Percentiles rank a stretch among this genome's conserved stretches.
phyloP scores from a whole-genome alignment of 768 basidiomycete genomes.

The Suillus clintonianus region DNA sequence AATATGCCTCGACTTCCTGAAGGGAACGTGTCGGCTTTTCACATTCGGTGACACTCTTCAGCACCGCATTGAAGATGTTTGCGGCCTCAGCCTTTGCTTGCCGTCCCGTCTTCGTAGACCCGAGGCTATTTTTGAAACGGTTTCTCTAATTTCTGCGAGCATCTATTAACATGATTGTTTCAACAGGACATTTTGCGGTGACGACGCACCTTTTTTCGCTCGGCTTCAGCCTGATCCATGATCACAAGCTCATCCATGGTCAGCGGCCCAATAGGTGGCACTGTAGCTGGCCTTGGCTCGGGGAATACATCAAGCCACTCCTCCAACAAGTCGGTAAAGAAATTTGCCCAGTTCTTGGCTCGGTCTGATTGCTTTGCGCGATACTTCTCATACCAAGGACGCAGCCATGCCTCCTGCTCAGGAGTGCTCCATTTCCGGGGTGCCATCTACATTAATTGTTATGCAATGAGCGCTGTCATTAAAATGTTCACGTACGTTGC shows the following conservation, averaged over 20 bases:
- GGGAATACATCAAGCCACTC: background rate
- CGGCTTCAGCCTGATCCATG: background rate
- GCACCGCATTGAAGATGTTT: background rate
- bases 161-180: background rate
- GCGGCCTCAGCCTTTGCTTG: background rate
- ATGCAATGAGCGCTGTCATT: background rate
- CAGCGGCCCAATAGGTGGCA: background rate
- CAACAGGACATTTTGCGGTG: background rate
- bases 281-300: background rate
- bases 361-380: background rate
- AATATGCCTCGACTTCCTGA: background rate
- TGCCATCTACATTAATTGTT: background rate
- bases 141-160: background rate
- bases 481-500: background rate
- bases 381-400: background rate
- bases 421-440: background rate
- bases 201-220: background rate
- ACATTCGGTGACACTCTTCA: background rate
- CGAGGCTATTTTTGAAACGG: background rate
- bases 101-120: background rate
- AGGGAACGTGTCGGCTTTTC: background rate
- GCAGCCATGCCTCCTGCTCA: background rate
- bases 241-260: background rate
- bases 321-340: background rate
- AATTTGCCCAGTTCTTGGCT: background rate